Evolutionary conservation across 371 early-diverging fungal genomes (phyloP).

Genomic region (Rhizopus sp.): DNA sequence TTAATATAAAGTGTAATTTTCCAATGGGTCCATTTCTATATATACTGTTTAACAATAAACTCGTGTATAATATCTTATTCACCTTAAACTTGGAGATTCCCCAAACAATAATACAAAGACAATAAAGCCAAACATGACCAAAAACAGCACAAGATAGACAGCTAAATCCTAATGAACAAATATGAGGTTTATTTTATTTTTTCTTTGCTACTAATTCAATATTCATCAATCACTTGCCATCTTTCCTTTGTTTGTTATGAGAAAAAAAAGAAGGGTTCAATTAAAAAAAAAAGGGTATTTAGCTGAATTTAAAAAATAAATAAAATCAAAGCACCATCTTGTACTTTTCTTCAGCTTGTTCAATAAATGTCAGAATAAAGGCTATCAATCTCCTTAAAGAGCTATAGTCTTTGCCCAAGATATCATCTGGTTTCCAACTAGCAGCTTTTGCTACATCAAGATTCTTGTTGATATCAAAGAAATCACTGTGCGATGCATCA

Average conservation of each 20-base stretch:
- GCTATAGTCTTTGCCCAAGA: constrained; percentile 22
- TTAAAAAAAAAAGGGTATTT: no score
- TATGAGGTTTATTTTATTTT: no score
- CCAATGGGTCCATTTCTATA: constrained; percentile 42
- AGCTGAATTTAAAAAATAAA: no score
- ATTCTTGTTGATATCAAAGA: constrained; percentile 33
- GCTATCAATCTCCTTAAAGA: not conserved
- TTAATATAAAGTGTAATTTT: constrained; percentile 28
- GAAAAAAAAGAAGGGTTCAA: no score
- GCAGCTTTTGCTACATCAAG: constrained; percentile 34
- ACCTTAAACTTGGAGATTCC: constrained; percentile 42
- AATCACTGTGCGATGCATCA: constrained; percentile 20
- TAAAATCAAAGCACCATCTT: no score
- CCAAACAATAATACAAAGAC: constrained; percentile 48
- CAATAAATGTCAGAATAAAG: not conserved
- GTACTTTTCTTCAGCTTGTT: constrained; percentile 11
- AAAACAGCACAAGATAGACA: constrained; percentile 17
- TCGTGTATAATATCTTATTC: not conserved
- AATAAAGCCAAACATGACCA: constrained; percentile 30
- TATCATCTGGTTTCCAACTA: constrained; percentile 38
- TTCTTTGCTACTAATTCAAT: no score
- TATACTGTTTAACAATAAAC: not conserved
- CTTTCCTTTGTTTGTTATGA: no score
- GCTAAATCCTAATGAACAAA: constrained; percentile 23
- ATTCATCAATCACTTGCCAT: no score